Evolutionary conservation across 768 basidiomycete genomes (phyloP).

Genomic region (Kwoniella dejecticola): DNA sequence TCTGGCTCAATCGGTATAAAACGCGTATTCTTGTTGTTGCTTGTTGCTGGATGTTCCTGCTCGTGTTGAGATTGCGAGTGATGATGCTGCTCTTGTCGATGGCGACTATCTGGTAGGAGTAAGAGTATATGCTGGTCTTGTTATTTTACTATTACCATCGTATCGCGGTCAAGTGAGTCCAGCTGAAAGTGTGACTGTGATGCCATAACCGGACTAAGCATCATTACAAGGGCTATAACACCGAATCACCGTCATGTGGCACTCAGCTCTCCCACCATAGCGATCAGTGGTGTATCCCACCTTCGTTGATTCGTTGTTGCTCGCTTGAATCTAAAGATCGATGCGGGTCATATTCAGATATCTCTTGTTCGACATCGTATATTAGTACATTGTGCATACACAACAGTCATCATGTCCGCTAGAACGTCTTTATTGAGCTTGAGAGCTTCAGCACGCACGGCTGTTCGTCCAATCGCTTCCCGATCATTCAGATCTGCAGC

Average conservation of each 20-base stretch:
- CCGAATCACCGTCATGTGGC: conserved; percentile 18
- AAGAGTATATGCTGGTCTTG: too few relatives aligned
- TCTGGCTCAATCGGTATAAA: too few relatives aligned
- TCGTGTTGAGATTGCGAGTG: too few relatives aligned
- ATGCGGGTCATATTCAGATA: neutral
- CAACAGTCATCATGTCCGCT: conserved; percentile 20
- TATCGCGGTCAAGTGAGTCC: neutral
- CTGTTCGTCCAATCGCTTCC: conserved; percentile 17
- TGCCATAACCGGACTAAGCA: conserved; percentile 1
- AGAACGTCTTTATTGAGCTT: conserved; percentile 18
- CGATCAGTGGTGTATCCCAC: neutral
- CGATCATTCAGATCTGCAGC: conserved; percentile 27
- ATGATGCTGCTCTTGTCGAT: neutral
- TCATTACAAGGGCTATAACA: neutral
- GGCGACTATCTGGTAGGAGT: too few relatives aligned
- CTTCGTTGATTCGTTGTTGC: conserved; percentile 26
- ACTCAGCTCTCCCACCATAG: neutral
- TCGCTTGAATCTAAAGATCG: neutral
- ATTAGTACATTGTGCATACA: neutral
- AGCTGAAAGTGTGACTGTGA: neutral
- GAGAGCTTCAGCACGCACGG: conserved; percentile 17
- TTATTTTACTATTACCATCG: too few relatives aligned
- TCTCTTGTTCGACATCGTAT: neutral
- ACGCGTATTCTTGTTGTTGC: too few relatives aligned
- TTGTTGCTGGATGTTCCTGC: too few relatives aligned